Base-by-base conservation (phyloP, 1,284 basidiomycete species). In the Pholiota adiposa region DNA sequence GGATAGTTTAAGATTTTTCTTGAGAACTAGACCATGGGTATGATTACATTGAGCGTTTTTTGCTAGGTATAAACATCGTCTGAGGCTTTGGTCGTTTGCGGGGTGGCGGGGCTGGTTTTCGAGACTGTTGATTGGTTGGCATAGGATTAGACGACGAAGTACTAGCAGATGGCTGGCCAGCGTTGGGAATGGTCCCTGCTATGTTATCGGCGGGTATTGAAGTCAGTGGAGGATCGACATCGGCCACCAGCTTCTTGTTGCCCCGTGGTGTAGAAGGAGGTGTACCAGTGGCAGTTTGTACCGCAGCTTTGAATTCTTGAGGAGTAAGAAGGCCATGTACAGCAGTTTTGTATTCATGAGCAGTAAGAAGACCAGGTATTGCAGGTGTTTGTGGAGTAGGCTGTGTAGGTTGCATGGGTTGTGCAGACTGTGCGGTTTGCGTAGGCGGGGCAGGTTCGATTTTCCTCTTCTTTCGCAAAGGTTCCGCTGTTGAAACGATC, bases 51-150 rank as follows among this genome's bases (percentile, higher is more conserved):
- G 51, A 31, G 27, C 64, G 61, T 64, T 76, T 76, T 41, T 73
- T 78, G 43, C 76, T 29, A 19, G 46, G 78, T 67, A 86, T 84
- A 65, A 86, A 86, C 59, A 85, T 78, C 21, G 67, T 78, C 12
- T 59, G 62, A 34, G 63, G 59, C 38, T 66, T 70, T 23, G 75
- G 72, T 64, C 74, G 71, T 62, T 79, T 81, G 21, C 21, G 27
- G 64, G 79, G 83, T 43, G 72, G 71, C 8, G 73, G 76, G 64
- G 80, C 82, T 52, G 33, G 60, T 52, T 40, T 51, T 50, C 43
- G 60, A 11, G 50, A 23, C 46, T 12, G 46, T 18, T 14, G 46
- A 33, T n/a, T 46, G 29, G 18, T 14, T 18, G 33, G 33, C 25
- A 25, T 34, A 27, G 49, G 18, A 54, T 18, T 40, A 33, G 51